Base-by-base conservation (phyloP, 768 basidiomycete genomes). In the Termitomyces eurrhizus region DNA sequence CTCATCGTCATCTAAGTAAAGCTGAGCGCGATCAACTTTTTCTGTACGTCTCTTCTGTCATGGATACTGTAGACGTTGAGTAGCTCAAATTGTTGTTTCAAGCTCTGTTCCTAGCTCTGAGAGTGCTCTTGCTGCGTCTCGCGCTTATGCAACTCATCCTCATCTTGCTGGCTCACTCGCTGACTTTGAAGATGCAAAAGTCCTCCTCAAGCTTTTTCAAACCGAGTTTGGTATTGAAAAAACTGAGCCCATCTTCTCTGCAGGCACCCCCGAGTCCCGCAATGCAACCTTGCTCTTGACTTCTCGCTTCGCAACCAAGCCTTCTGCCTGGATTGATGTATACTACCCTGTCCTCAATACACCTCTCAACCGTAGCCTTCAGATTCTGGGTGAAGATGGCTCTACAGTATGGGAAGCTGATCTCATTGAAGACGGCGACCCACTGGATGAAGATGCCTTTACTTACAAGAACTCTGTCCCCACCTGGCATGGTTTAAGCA, bases 261-360 rank as follows among this genome's bases (percentile, higher is more conserved):
- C 92, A 21, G 93, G 93, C 4, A 81, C 89, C 35, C 68, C 73
- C 11, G 77, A 80, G 56, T 91, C 90, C 35, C 87, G 86, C 56
- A 78, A 83, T 49, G 84, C 90, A 5, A 93, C 90, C 0, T 76
- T 90, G 16, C 70, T 72, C 21, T 75, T 85, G 45, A 82, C 84
- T 0, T 73, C 74, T 24, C 67, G 73, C 7, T 75, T 75, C 5
- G 74, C 80, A 42, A 73, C 66, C 35, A 72, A 70, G 29, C 88
- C 89, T 2, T 80, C 75, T 0, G 90, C 88, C 59, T 94, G 92
- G 92, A 85, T 93, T 60, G 91, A 93, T 65, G 80, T 82, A 41
- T 97, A 98, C 72, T 96, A 90, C 72, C 94, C 95, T 2, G 79
- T 94, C 45, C 75, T 96, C 76, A 93, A 96, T 72, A 89, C 84